Percentiles rank a stretch among this genome's conserved stretches.
Evolutionary conservation across 2,329 filamentous ascomycete genomes (phyloP).

Genomic region (Neonectria ditissima): DNA sequence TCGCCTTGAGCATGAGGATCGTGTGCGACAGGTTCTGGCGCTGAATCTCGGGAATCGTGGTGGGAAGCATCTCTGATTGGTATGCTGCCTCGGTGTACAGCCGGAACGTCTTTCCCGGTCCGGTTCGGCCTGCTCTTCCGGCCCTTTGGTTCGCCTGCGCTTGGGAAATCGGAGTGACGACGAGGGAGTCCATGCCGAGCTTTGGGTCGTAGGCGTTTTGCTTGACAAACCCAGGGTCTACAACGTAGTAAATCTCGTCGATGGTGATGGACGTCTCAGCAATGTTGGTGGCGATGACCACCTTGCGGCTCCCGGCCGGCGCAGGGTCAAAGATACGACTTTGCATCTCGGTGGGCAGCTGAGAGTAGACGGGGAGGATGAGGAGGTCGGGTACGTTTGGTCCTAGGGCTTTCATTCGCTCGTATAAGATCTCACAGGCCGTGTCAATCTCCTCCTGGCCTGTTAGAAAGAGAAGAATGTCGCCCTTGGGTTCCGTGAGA

Average conservation of each 20-base stretch:
- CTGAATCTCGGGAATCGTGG: constrained; percentile 96
- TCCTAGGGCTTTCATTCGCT: constrained; percentile 95
- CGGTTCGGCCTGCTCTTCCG: constrained; percentile 92
- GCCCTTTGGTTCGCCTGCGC: constrained; percentile 96
- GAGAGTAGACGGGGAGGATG: constrained; percentile 96
- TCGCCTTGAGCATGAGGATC: constrained; percentile 97
- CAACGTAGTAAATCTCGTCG: constrained; percentile 96
- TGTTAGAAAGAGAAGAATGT: constrained; percentile 96
- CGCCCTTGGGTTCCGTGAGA: constrained; percentile 88
- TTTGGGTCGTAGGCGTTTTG: constrained; percentile 98
- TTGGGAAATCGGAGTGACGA: constrained; percentile 96
- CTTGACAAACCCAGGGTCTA: constrained; percentile 97
- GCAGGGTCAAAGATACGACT: constrained; percentile 95
- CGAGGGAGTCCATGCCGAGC: constrained; percentile 95
- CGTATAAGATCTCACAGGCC: constrained; percentile 89
- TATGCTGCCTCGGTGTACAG: constrained; percentile 96
- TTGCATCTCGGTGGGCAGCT: constrained; percentile 92
- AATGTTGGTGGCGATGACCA: constrained; percentile 98
- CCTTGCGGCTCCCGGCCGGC: constrained; percentile 86
- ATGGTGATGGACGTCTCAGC: constrained; percentile 98
- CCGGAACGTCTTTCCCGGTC: constrained; percentile 95
- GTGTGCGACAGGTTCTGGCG: constrained; percentile 92
- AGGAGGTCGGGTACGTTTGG: constrained; percentile 91
- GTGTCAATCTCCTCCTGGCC: constrained; percentile 99
- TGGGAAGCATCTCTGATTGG: constrained; percentile 96